phyloP scores from a whole-genome alignment of 2,329 filamentous ascomycete genomes.

The Fusarium praegraminearum region DNA sequence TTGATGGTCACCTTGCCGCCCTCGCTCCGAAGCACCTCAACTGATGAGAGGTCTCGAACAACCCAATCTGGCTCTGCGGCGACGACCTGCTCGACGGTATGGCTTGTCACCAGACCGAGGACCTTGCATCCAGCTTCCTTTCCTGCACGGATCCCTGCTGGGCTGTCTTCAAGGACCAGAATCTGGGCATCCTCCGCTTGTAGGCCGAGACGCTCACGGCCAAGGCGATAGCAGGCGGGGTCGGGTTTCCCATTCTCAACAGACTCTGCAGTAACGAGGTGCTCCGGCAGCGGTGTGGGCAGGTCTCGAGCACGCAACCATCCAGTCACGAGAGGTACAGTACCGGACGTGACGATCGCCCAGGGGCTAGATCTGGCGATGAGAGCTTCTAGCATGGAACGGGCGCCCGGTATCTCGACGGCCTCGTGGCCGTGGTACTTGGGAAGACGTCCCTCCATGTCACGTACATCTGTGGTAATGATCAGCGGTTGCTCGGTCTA shows the following conservation, averaged over 20 bases:
- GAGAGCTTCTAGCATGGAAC: constrained; percentile 75
- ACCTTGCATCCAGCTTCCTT: constrained; percentile 90
- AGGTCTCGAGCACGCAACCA: constrained; percentile 78
- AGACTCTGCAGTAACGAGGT: constrained; percentile 80
- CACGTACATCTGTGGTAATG: constrained; percentile 73
- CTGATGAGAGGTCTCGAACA: constrained; percentile 80
- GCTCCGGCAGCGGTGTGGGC: constrained; percentile 65
- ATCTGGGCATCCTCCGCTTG: constrained; percentile 63
- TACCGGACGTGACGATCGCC: constrained; percentile 88
- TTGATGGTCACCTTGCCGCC: constrained; percentile 74
- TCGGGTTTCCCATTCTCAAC: constrained; percentile 82
- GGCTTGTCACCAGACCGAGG: constrained; percentile 86
- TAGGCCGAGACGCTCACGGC: constrained; percentile 70
- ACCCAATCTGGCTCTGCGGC: constrained; percentile 90
- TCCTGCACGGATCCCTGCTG: constrained; percentile 84
- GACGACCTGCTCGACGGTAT: constrained; percentile 77
- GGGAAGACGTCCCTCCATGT: constrained; percentile 83
- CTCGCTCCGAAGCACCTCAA: constrained; percentile 70
- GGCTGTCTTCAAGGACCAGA: constrained; percentile 89
- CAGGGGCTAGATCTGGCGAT: constrained; percentile 74
- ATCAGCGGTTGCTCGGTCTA: constrained; percentile 29
- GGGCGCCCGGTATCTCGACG: constrained; percentile 85
- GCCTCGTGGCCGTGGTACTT: constrained; percentile 81
- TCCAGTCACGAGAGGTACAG: constrained; percentile 73
- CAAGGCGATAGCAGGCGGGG: constrained; percentile 78